phyloP scores from a whole-genome alignment of 2,329 filamentous ascomycete species.

The Pezicula radicicola region DNA sequence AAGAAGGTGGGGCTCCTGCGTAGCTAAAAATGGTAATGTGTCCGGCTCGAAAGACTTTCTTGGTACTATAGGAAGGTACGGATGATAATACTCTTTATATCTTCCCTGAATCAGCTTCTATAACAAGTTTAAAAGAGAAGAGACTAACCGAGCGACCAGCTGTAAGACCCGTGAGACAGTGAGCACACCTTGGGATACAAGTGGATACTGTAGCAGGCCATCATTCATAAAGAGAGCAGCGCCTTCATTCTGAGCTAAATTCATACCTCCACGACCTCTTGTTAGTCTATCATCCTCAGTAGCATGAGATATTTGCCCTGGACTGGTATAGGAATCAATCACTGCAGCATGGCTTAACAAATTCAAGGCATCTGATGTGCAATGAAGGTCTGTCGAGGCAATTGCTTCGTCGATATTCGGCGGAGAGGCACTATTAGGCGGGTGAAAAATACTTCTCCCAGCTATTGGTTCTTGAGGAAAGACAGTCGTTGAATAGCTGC shows the following conservation, averaged over 20 bases:
- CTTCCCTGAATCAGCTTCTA: constrained; percentile 45
- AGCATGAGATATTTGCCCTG: constrained; percentile 11
- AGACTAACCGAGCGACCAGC: constrained; percentile 7
- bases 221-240: background rate
- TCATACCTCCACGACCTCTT: constrained; percentile 1
- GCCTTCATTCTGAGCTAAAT: background rate
- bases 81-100: constrained; percentile 64
- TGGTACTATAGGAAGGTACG: constrained; percentile 65
- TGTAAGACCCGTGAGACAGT: constrained; percentile 7
- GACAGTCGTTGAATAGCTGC: background rate
- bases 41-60: constrained; percentile 54
- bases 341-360: constrained; percentile 39
- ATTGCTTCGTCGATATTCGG: constrained; percentile 35
- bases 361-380: constrained; percentile 39
- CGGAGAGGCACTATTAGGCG: background rate
- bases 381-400: constrained; percentile 36
- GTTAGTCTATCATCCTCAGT: constrained; percentile 2
- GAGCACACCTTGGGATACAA: constrained; percentile 10
- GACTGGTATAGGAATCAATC: constrained; percentile 24
- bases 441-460: background rate
- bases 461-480: constrained; percentile 12
- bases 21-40: constrained; percentile 51
- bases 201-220: constrained; percentile 9
- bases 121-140: constrained; percentile 34
- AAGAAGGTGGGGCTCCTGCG: constrained; percentile 60